Evolutionary conservation across 2,329 filamentous ascomycete species (phyloP).

Genomic region (Zasmidium angulare): DNA sequence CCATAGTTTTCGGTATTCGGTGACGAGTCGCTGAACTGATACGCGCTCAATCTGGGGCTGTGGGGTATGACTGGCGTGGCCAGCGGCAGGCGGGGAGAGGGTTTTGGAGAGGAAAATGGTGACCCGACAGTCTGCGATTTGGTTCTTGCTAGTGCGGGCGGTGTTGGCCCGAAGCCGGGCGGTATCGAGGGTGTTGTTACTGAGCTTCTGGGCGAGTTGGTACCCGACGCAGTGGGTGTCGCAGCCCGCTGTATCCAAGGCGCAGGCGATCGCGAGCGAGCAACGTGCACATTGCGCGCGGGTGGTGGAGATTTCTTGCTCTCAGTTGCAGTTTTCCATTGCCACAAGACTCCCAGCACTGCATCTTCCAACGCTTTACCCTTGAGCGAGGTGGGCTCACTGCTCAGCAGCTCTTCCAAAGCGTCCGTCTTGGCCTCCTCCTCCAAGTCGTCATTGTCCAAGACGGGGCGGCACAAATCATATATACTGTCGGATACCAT

Average conservation of each 20-base stretch:
- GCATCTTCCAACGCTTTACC: constrained; percentile 83
- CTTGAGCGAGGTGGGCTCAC: constrained; percentile 67
- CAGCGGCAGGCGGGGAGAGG: constrained; percentile 86
- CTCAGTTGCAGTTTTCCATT: constrained; percentile 64
- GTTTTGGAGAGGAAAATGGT: constrained; percentile 89
- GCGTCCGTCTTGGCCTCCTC: constrained; percentile 95
- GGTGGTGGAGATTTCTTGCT: constrained; percentile 74
- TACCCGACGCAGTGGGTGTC: constrained; percentile 70
- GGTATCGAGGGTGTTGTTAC: constrained; percentile 80
- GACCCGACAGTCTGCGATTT: constrained; percentile 71
- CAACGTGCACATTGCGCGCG: constrained; percentile 75
- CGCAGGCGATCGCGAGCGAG: constrained; percentile 87
- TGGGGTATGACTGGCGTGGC: constrained; percentile 89
- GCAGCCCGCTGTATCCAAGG: constrained; percentile 76
- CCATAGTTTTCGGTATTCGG: constrained; percentile 83
- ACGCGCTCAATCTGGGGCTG: constrained; percentile 89
- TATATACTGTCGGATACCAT: constrained; percentile 95
- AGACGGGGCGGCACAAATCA: constrained; percentile 83
- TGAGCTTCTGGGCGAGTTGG: constrained; percentile 75
- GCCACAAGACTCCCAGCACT: constrained; percentile 87
- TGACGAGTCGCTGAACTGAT: constrained; percentile 85
- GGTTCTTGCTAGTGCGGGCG: constrained; percentile 72
- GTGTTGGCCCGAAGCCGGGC: constrained; percentile 71
- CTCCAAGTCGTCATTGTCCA: constrained; percentile 77
- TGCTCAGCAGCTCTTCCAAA: constrained; percentile 80